Percentiles rank a stretch among this genome's conserved stretches.
phyloP scores from a whole-genome alignment of 2,329 filamentous ascomycete genomes.

The Penicillium sp. region DNA sequence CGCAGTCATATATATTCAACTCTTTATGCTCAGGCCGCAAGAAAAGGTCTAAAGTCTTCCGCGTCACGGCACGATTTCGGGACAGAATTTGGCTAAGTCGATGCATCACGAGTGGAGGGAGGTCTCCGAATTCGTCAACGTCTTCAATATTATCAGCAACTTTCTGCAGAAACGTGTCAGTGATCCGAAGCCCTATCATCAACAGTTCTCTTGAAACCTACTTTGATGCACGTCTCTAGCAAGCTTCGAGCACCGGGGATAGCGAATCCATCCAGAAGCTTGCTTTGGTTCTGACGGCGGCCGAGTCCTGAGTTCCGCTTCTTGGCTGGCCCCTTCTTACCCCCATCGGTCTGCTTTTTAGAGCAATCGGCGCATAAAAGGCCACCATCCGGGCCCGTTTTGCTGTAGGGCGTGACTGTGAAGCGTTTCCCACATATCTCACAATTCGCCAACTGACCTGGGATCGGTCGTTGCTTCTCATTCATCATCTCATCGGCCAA shows the following conservation, averaged over 20 bases:
- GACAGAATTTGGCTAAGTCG: slow-evolving; percentile 64
- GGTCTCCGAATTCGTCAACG: slow-evolving; percentile 64
- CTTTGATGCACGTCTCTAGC: slow-evolving; percentile 60
- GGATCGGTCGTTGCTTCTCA: slow-evolving; percentile 60
- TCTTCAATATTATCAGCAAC: slow-evolving; percentile 64
- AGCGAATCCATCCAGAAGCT: slow-evolving; percentile 72
- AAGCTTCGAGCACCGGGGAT: slow-evolving; percentile 45
- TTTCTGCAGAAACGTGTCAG: slow-evolving; percentile 42
- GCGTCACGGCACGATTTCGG: slow-evolving; percentile 60
- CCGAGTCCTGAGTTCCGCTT: slow-evolving; percentile 57
- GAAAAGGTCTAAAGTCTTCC: slow-evolving; percentile 48
- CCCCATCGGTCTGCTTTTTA: slow-evolving; percentile 68
- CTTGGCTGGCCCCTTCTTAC: slow-evolving; percentile 58
- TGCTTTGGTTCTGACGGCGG: slow-evolving; percentile 77
- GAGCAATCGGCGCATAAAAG: slow-evolving; percentile 83
- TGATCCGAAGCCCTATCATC: slow-evolving; percentile 7
- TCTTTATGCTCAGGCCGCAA: slow-evolving; percentile 54
- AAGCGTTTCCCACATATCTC: slow-evolving; percentile 83
- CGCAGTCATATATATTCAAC: slow-evolving; percentile 63
- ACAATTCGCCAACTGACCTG: slow-evolving; percentile 87
- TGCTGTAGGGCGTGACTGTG: slow-evolving; percentile 87
- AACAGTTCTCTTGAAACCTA: slow-evolving; percentile 15
- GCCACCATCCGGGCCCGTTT: slow-evolving; percentile 77
- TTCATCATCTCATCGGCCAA: slow-evolving; percentile 55
- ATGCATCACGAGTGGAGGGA: slow-evolving; percentile 58